Percentiles rank a stretch among this genome's conserved stretches.
These are phyloP conservation scores for Penicillium silybi DNA, from an alignment of 495 filamentous ascomycete species.

Conservation along the genomic window DNA sequence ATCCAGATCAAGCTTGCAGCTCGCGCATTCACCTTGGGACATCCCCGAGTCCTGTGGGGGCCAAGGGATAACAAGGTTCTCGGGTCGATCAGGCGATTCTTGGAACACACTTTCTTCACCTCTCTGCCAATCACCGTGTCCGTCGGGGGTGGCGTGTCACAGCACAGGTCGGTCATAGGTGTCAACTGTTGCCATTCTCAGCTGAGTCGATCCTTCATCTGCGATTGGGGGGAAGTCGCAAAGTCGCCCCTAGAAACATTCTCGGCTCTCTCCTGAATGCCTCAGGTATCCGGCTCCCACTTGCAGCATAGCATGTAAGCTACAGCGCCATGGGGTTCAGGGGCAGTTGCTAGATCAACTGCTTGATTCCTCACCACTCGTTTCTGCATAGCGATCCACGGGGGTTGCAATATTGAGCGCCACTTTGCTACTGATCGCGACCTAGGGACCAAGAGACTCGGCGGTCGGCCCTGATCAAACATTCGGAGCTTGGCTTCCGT, in stretches of 20 bases:
- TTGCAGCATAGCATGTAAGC: neutral
- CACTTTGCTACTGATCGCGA: no score
- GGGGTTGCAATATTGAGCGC: neutral
- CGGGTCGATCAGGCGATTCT: slow-evolving; percentile 14
- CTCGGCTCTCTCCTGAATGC: neutral
- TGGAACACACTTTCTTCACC: slow-evolving; percentile 4
- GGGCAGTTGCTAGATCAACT: neutral
- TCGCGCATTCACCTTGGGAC: neutral
- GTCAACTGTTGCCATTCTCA: neutral
- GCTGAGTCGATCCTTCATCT: neutral
- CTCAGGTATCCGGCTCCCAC: neutral
- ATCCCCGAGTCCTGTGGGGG: slow-evolving; percentile 2
- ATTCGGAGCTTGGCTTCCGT: neutral
- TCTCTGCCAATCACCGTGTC: slow-evolving; percentile 7
- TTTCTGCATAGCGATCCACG: neutral
- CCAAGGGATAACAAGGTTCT: slow-evolving; percentile 17
- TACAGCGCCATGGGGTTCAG: neutral
- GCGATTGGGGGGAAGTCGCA: neutral
- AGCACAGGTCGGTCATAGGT: slow-evolving; percentile 4
- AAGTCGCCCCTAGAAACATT: neutral
- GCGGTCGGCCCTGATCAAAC: neutral
- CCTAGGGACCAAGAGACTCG: neutral
- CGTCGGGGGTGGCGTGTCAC: slow-evolving; percentile 3
- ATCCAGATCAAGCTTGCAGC: neutral
- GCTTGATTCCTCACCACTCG: neutral